phyloP scores from a whole-genome alignment of 208 protist species.

The Crithidia mellificae region DNA sequence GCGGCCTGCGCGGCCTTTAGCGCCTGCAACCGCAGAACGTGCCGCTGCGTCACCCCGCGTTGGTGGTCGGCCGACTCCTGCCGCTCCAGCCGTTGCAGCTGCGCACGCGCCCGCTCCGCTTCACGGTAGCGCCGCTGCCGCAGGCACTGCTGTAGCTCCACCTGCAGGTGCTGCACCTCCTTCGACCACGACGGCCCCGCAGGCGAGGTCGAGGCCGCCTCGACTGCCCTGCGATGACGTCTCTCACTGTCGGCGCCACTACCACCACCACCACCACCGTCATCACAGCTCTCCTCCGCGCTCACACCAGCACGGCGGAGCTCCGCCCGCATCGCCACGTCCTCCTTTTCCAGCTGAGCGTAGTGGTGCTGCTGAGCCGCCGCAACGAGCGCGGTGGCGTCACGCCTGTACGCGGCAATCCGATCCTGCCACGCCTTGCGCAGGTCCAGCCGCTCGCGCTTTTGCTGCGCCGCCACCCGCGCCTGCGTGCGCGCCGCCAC shows the following conservation, averaged over 20 bases:
- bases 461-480: constrained; percentile 35
- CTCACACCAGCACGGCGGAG: too few relatives aligned
- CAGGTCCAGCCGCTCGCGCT: constrained; percentile 42
- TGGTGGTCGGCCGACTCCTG: constrained; percentile 36
- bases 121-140: constrained; percentile 49
- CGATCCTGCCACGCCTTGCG: constrained; percentile 40
- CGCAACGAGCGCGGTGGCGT: constrained; percentile 33
- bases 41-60: constrained; percentile 18
- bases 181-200: constrained; percentile 11
- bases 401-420: constrained; percentile 37
- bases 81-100: constrained; percentile 31
- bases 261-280: not conserved
- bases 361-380: constrained; percentile 37
- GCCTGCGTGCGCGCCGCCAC: constrained; percentile 31
- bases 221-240: too few relatives aligned
- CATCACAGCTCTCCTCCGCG: too few relatives aligned
- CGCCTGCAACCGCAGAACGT: constrained; percentile 29
- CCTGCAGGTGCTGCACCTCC: constrained; percentile 29
- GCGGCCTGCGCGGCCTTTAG: constrained; percentile 8
- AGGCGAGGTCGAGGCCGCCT: too few relatives aligned
- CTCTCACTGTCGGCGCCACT: too few relatives aligned
- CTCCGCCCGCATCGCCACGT: constrained; percentile 10
- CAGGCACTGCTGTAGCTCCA: constrained; percentile 33
- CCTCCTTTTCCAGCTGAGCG: constrained; percentile 35
- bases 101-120: constrained; percentile 32